Evolutionary conservation across 176 grass and related monocot genomes (phyloP).

Genomic region (Aegilops umbellulata): DNA sequence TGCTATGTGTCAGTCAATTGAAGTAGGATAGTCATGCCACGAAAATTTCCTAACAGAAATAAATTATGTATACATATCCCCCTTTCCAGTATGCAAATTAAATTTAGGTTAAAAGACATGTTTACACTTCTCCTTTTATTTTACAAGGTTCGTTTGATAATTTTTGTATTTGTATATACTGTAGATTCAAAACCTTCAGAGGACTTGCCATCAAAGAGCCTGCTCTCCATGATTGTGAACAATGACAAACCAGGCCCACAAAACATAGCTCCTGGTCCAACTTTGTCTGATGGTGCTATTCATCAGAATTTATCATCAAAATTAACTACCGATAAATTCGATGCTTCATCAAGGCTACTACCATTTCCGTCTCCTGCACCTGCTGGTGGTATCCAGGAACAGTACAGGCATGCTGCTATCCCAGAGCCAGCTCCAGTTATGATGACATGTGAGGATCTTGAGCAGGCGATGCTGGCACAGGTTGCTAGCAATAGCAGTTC

Average conservation of each 20-base stretch:
- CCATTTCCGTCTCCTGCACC: conserved; percentile 30
- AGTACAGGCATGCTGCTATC: conserved; percentile 35
- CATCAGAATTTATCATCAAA: conserved; percentile 39
- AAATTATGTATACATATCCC: neutral
- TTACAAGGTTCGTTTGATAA: neutral
- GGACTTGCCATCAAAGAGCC: conserved; percentile 58
- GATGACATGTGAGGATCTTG: conserved; percentile 95
- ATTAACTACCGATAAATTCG: conserved; percentile 31
- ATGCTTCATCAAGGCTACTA: conserved; percentile 32
- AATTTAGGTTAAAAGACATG: conserved; percentile 4
- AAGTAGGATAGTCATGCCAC: neutral
- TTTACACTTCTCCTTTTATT: neutral
- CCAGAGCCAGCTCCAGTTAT: conserved; percentile 52
- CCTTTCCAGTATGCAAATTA: neutral
- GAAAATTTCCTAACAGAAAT: neutral
- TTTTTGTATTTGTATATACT: conserved; percentile 31
- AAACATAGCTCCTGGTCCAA: conserved; percentile 18
- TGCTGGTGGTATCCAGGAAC: conserved; percentile 36
- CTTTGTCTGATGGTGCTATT: conserved; percentile 37
- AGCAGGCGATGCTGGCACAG: conserved; percentile 80
- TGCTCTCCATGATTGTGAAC: conserved; percentile 79
- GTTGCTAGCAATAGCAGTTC: conserved; percentile 32
- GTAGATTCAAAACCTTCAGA: conserved; percentile 62
- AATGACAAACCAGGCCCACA: conserved; percentile 51
- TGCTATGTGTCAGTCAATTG: neutral